Evolutionary conservation across 805 yeast species (phyloP).

Genomic region (Ascoidea tarda): DNA sequence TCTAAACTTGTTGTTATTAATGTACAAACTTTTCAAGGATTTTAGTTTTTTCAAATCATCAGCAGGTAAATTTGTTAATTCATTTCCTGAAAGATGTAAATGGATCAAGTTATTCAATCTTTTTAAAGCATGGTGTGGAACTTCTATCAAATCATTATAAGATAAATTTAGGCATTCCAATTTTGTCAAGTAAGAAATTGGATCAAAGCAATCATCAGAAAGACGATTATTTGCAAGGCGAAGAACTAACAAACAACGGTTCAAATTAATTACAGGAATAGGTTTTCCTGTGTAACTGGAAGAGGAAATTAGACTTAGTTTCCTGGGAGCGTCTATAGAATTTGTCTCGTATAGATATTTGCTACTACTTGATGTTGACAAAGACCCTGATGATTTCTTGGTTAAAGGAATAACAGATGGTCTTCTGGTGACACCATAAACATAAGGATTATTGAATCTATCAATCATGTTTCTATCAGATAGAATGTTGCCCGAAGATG

Average conservation of each 20-base stretch:
- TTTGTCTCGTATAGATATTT: background rate
- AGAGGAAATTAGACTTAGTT: background rate
- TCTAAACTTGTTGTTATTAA: constrained; percentile 74
- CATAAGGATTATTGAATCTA: background rate
- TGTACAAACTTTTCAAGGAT: constrained; percentile 41
- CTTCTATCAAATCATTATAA: constrained; percentile 70
- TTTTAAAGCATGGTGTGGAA: constrained; percentile 55
- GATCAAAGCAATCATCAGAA: constrained; percentile 58
- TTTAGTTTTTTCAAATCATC: constrained; percentile 60
- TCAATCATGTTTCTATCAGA: background rate
- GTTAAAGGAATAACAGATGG: background rate
- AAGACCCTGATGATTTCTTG: background rate
- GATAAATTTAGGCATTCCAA: constrained; percentile 57
- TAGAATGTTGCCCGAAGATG: background rate
- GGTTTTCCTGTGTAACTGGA: background rate
- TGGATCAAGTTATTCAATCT: constrained; percentile 42
- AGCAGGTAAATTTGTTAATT: constrained; percentile 60
- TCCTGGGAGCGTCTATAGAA: background rate
- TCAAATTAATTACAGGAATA: background rate
- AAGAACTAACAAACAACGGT: constrained; percentile 32
- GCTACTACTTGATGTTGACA: background rate
- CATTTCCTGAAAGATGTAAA: constrained; percentile 71
- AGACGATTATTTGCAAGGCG: constrained; percentile 73
- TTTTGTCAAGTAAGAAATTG: constrained; percentile 41
- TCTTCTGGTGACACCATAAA: background rate